Conservation (phyloP, 2,329 filamentous ascomycete genomes). For the Beauveria sp. region DNA sequence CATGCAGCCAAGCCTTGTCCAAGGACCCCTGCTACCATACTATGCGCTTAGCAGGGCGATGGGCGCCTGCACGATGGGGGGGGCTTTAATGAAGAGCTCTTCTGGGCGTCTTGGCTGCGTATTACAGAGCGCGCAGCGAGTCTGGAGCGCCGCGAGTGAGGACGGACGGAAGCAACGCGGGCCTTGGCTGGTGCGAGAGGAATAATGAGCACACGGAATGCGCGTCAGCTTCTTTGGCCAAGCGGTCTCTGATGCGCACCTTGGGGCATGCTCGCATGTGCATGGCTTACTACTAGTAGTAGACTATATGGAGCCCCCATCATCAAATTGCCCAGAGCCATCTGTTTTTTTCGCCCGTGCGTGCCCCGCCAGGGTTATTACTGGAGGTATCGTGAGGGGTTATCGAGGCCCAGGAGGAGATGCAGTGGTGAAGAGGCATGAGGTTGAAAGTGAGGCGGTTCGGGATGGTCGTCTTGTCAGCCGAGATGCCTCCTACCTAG, state of each 20-base stretch:
- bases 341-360: not conserved
- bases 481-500: too few relatives aligned
- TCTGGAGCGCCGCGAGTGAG: not conserved
- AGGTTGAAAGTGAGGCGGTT: not conserved
- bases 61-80: not conserved
- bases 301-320: not conserved
- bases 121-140: not conserved
- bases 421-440: not conserved
- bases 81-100: not conserved
- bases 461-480: not conserved
- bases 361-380: not conserved
- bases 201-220: too few relatives aligned
- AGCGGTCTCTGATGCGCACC: too few relatives aligned
- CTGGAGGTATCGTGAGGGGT: not conserved
- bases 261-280: too few relatives aligned
- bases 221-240: too few relatives aligned
- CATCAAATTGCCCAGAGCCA: not conserved
- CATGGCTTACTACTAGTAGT: too few relatives aligned
- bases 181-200: too few relatives aligned
- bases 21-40: not conserved
- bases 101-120: not conserved
- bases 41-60: not conserved
- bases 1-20: constrained; percentile 3
- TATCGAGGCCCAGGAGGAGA: not conserved
- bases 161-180: too few relatives aligned